Evolutionary conservation across 202 grass and related monocot genomes (phyloP), one percentile per base, ranked within the genome.

Genomic region (Saccharum hybrid): DNA sequence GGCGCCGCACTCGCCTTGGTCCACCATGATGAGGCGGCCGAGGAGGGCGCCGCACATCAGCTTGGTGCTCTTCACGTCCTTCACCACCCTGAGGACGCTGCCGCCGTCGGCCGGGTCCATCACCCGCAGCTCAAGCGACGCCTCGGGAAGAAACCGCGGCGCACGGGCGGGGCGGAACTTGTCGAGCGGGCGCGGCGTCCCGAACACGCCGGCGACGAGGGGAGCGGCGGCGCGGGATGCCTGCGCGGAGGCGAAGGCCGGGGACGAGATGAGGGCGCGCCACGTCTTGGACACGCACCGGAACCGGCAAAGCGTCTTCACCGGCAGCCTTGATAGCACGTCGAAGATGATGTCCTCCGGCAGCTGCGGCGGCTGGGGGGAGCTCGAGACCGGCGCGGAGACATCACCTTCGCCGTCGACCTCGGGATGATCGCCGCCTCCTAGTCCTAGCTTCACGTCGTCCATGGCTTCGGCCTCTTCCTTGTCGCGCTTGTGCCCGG

Each of bases 291-390:
- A 59, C 19, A 75, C 33, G 51, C 72, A 59, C 51, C 33, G 49
- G 10, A 59, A 36, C 10, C 18, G 51, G 62, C 5, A 4, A 2
- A 66, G 62, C 2, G 26, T 4, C 61, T 51, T 79, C 62, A 66
- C 61, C 40, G 62, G 26, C 15, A 78, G 61, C 26, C 76, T 59
- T 2, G 62, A 0, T n/a, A 79, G 76, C 62, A 66, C 62, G 4
- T 66, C 41, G 8, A 79, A 79, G 61, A 79, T 66, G 39, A 78
- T 36, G 42, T 74, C 71, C 26, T 51, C 71, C 28, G 46, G 45
- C 45, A 52, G 69, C 43, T 2, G 68, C 22, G 12, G 1, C 42
- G 36, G 36, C 36, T 36, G 3, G 33, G 33, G 33, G 33, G 33
- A 33, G 33, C 33, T 33, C 33, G 33, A 33, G 33, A 33, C 33